Evolutionary conservation across 1,139 yeast genomes (phyloP).

Genomic region (Magnusiomyces ingens): DNA sequence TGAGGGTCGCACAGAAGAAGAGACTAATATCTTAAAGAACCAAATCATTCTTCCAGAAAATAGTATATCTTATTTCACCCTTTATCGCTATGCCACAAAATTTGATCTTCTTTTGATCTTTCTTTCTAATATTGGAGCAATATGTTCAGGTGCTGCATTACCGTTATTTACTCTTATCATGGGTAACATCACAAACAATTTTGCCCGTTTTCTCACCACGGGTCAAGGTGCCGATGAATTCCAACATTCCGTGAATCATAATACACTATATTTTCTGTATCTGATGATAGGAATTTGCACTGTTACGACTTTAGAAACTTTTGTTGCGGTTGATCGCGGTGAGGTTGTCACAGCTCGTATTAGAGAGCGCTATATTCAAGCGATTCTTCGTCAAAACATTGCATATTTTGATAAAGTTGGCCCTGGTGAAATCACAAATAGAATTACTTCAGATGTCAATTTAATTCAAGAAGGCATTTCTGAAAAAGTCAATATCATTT

Average conservation of each 20-base stretch:
- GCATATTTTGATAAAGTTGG: conserved; percentile 42
- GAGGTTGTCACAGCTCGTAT: conserved; percentile 39
- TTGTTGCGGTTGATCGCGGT: conserved; percentile 36
- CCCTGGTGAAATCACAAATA: conserved; percentile 40
- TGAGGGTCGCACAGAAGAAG: conserved; percentile 27
- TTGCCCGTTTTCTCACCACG: conserved; percentile 30
- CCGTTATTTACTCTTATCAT: conserved; percentile 38
- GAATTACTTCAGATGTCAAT: conserved; percentile 40
- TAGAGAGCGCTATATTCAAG: conserved; percentile 35
- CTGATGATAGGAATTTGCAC: conserved; percentile 36
- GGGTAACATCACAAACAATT: conserved; percentile 35
- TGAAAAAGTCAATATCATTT: conserved; percentile 39
- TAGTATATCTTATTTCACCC: conserved; percentile 28
- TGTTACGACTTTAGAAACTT: conserved; percentile 31
- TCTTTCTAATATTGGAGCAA: conserved; percentile 30
- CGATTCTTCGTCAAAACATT: conserved; percentile 38
- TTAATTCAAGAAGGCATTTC: conserved; percentile 41
- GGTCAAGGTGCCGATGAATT: conserved; percentile 27
- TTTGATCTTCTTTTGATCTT: conserved; percentile 26
- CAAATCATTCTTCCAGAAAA: conserved; percentile 28
- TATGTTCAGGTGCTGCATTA: conserved; percentile 35
- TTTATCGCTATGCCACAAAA: conserved; percentile 34
- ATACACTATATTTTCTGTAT: conserved; percentile 35
- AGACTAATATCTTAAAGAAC: conserved; percentile 29
- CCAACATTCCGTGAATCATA: conserved; percentile 31